Evolutionary conservation across 192 early-diverging fungal species (phyloP).

Genomic region (Coemansia sp.): DNA sequence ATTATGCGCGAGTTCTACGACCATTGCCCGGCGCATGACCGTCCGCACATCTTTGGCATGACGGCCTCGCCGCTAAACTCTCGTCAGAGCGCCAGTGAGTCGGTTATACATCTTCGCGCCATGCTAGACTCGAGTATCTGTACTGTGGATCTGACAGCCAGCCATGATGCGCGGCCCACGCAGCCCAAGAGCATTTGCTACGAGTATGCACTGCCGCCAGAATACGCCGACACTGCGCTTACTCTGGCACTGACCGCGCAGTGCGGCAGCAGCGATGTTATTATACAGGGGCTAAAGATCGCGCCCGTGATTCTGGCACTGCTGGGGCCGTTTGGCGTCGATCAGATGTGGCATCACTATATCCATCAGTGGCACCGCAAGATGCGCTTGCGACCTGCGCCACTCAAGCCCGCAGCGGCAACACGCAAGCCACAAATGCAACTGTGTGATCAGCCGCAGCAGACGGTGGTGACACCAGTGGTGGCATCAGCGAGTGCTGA

Average conservation of each 20-base stretch:
- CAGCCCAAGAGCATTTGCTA: slow-evolving; percentile 38
- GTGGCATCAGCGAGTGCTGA: not conserved
- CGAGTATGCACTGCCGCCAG: slow-evolving; percentile 57
- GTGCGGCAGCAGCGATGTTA: slow-evolving; percentile 34
- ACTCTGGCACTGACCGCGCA: slow-evolving; percentile 36
- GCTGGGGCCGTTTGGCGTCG: slow-evolving; percentile 81
- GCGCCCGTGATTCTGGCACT: slow-evolving; percentile 51
- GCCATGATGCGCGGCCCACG: slow-evolving; percentile 3
- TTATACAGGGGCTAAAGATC: slow-evolving; percentile 50
- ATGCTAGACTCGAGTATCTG: slow-evolving; percentile 62
- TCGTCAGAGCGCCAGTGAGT: slow-evolving; percentile 27
- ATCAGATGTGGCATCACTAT: slow-evolving; percentile 64
- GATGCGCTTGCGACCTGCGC: slow-evolving; percentile 21
- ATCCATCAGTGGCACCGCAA: slow-evolving; percentile 51
- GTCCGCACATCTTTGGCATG: slow-evolving; percentile 90
- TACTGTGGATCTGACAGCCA: slow-evolving; percentile 55
- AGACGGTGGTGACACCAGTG: not conserved
- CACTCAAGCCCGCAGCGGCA: not conserved
- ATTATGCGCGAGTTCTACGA: slow-evolving; percentile 86
- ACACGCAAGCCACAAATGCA: not conserved
- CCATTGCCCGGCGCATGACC: slow-evolving; percentile 35
- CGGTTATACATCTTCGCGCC: slow-evolving; percentile 59
- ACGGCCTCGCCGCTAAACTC: slow-evolving; percentile 83
- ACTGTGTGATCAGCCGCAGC: not conserved
- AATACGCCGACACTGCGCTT: slow-evolving; percentile 52